Percentiles rank a stretch among this genome's conserved stretches.
Conservation (phyloP, 2,329 filamentous ascomycete species). For the Colletotrichum navitas region DNA sequence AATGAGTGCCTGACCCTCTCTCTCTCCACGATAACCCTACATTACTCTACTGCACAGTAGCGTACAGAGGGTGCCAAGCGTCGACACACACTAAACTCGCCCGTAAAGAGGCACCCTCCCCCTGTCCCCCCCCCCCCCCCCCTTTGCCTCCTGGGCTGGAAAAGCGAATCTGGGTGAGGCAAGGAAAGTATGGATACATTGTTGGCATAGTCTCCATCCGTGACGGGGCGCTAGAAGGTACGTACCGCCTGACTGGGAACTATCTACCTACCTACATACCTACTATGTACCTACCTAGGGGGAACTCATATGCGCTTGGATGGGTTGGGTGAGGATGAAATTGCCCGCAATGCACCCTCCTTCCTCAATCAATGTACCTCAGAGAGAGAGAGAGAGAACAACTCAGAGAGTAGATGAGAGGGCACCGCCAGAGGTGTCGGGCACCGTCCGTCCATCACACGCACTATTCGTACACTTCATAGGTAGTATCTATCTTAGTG, state of each 20-base stretch:
- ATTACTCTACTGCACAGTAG: slow-evolving; percentile 24
- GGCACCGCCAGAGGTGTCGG: slow-evolving; percentile 8
- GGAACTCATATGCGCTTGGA: slow-evolving; percentile 37
- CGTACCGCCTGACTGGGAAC: slow-evolving; percentile 25
- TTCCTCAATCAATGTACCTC: slow-evolving; percentile 35
- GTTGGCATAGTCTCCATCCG: slow-evolving; percentile 10
- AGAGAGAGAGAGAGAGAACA: background rate
- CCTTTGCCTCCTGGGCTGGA: slow-evolving; percentile 12
- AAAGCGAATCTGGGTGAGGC: slow-evolving; percentile 4
- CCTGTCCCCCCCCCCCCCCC: background rate
- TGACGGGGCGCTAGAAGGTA: slow-evolving; percentile 8
- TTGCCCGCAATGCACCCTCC: slow-evolving; percentile 39
- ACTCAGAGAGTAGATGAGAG: background rate
- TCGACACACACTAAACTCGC: slow-evolving; percentile 20
- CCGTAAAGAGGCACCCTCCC: background rate
- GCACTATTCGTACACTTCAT: slow-evolving; percentile 23
- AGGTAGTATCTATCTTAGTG: slow-evolving; percentile 20
- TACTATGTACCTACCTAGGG: background rate
- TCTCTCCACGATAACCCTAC: slow-evolving; percentile 8
- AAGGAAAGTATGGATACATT: slow-evolving; percentile 15
- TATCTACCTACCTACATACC: background rate
- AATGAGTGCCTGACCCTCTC: slow-evolving; percentile 3
- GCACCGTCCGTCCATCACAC: slow-evolving; percentile 17
- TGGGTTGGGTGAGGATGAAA: slow-evolving; percentile 41
- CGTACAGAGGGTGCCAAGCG: slow-evolving; percentile 16